Conservation (phyloP, 306 rosid genomes). For the Comarum palustre region DNA sequence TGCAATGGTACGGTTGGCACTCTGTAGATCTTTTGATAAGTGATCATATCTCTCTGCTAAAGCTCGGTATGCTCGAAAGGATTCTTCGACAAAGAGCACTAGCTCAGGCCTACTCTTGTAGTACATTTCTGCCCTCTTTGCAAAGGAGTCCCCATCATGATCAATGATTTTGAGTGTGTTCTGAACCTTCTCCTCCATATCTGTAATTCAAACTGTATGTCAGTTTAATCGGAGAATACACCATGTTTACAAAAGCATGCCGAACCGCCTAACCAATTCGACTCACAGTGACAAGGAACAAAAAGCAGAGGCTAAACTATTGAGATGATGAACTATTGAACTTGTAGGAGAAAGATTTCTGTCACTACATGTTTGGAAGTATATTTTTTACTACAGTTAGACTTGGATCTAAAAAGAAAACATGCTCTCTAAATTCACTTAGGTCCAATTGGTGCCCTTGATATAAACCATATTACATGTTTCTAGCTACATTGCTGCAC, state of each 20-base stretch:
- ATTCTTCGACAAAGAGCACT: conserved; percentile 61
- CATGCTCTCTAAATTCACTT: not conserved
- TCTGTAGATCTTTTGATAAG: conserved; percentile 75
- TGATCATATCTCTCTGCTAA: conserved; percentile 77
- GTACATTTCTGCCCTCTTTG: conserved; percentile 92
- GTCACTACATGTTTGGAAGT: not conserved
- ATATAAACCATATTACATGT: not conserved
- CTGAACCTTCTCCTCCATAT: conserved; percentile 76
- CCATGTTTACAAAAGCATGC: not conserved
- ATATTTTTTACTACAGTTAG: no score
- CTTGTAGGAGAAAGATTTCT: not conserved
- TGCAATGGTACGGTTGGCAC: conserved; percentile 87
- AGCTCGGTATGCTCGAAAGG: conserved; percentile 67
- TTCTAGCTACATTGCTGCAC: not conserved
- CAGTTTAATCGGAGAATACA: not conserved
- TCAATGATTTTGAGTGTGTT: conserved; percentile 63
- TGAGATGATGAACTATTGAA: not conserved
- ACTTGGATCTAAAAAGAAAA: not conserved
- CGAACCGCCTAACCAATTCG: not conserved
- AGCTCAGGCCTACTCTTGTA: conserved; percentile 81
- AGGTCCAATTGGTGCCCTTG: not conserved
- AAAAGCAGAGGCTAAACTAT: not conserved
- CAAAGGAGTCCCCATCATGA: conserved; percentile 75
- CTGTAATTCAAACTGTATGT: conserved; percentile 33
- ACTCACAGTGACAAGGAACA: not conserved